Base-by-base conservation (phyloP, 1,284 basidiomycete species). In the Albatrellus sp. region DNA sequence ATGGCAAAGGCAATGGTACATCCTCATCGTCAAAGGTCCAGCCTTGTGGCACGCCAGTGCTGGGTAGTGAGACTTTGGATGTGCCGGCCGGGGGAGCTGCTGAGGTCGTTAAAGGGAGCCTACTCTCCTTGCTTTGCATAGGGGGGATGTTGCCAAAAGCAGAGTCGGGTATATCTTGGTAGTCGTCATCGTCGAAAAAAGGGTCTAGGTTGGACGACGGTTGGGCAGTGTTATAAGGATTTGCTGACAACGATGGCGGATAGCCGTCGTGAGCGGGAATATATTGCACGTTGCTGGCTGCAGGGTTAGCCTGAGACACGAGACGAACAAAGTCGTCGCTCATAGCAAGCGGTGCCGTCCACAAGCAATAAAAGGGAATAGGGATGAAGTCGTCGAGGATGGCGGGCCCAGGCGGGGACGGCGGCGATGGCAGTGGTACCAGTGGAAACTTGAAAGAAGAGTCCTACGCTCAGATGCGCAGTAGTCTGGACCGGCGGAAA, bases 121-220 rank as follows among this genome's bases (percentile, higher is more conserved):
- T 76, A 55, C 78, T 84, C 55, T 82, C 82, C 54, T 80, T 77
- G 11, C 77, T 81, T 52, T 73, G 73, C 75, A 77, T 80, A 45
- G 77, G 60, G 24, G 58, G 57, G n/a, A 67, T 65, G 42, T 65
- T 54, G 44, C 72, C 76, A 62, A 80, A 81, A 19, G 75, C 75
- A 29, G 77, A 78, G 62, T 81, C 77, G 16, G 76, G 75, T 29
- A 67, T 54, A 50, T 76, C 69, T 48, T 57, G 55, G 34, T 35
- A 35, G 49, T 78, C 77, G 52, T 86, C 83, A 57, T 88, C 84
- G 61, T 84, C 80, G 60, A 88, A 87, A 61, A 88, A 88, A 2
- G 84, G 83, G 60, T 88, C 83, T 44, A 70, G 64, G 53, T 72
- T 68, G 6, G 54, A 50, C 11, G 53, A 48, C 31, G 36, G 42